Conservation (phyloP, 306 rosid species). For the Rosa multiflora region DNA sequence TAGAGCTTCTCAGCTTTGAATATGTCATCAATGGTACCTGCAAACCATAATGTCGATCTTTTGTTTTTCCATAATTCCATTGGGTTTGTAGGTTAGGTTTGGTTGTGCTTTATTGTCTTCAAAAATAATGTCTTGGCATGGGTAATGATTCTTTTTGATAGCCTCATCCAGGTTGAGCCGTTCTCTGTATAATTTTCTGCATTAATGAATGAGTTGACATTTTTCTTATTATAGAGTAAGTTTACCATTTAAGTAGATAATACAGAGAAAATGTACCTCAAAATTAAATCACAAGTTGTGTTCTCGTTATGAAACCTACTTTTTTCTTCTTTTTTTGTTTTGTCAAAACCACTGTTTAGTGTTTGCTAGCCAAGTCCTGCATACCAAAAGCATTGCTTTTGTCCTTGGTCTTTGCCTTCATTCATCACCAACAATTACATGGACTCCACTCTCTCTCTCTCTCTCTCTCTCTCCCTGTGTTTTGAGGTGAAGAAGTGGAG, state of each 20-base stretch:
- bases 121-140: background rate
- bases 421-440: slow-evolving; percentile 15
- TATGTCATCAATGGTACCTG: background rate
- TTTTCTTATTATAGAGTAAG: too few species aligned
- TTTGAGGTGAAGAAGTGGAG: slow-evolving; percentile 13
- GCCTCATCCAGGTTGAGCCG: too few species aligned
- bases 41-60: background rate
- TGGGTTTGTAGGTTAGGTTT: background rate
- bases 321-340: background rate
- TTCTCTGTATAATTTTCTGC: too few species aligned
- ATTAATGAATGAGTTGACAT: too few species aligned
- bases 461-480: background rate
- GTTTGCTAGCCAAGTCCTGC: background rate
- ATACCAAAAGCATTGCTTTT: background rate
- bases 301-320: background rate
- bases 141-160: background rate
- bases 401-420: background rate
- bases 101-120: background rate
- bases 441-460: background rate
- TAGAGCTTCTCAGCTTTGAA: background rate
- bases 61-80: too few species aligned
- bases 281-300: too few species aligned
- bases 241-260: too few species aligned
- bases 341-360: background rate
- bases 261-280: too few species aligned